Evolutionary conservation across 495 filamentous ascomycete species (phyloP).

Genomic region (Tirmania nivea): DNA sequence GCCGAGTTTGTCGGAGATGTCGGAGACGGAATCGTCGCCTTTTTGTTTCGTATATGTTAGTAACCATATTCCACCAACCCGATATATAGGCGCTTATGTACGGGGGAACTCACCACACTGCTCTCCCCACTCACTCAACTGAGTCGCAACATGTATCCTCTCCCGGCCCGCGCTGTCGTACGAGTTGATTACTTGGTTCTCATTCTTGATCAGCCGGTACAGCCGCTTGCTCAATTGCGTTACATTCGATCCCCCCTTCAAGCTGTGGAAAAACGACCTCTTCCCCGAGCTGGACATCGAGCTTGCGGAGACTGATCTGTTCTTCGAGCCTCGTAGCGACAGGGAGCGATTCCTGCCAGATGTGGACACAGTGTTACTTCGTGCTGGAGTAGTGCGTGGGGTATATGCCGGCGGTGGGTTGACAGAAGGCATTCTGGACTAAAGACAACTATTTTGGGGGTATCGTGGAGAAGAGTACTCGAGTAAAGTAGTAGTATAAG

Average conservation of each 20-base stretch:
- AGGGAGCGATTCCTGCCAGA: neutral
- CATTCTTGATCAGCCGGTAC: slow-evolving; percentile 74
- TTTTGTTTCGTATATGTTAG: neutral
- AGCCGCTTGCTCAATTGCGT: slow-evolving; percentile 24
- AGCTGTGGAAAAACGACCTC: neutral
- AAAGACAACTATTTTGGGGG: no score
- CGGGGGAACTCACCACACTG: slow-evolving; percentile 28
- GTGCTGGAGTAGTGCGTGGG: neutral
- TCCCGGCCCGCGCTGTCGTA: slow-evolving; percentile 67
- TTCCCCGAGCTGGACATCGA: neutral
- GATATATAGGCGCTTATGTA: neutral
- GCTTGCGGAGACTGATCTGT: neutral
- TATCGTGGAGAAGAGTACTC: no score
- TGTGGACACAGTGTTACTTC: neutral
- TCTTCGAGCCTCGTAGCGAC: neutral
- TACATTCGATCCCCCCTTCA: neutral
- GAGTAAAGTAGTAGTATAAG: no score
- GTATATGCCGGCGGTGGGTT: neutral
- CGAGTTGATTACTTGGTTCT: slow-evolving; percentile 61
- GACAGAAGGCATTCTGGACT: no score
- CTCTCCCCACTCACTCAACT: slow-evolving; percentile 95
- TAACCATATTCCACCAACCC: no score
- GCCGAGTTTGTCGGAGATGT: slow-evolving; percentile 82
- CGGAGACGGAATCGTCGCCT: slow-evolving; percentile 61
- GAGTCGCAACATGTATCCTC: slow-evolving; percentile 57